A percentile compares a stretch with the other conserved stretches of the same genome.
Evolutionary conservation across 2,329 filamentous ascomycete genomes (phyloP).

Genomic region (Epichloe baconii): DNA sequence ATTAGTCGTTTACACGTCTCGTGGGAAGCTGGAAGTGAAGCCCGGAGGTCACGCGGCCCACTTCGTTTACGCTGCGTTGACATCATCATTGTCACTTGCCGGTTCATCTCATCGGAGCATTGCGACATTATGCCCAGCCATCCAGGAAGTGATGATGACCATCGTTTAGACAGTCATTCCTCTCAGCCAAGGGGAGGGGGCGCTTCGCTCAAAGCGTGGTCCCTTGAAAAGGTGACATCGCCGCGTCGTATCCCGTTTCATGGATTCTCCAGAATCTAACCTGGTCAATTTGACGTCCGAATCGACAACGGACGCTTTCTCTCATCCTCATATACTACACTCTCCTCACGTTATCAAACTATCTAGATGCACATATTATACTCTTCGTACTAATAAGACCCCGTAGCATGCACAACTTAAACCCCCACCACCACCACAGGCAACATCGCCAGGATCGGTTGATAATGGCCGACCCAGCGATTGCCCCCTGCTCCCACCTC

Average conservation of each 20-base stretch:
- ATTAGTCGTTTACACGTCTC: too few species aligned
- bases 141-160: background rate
- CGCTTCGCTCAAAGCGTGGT: background rate
- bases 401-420: background rate
- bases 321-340: background rate
- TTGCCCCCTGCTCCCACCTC: slow-evolving; percentile 1
- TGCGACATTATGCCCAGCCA: too few species aligned
- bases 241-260: background rate
- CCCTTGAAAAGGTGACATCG: background rate
- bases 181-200: background rate
- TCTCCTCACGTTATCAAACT: background rate
- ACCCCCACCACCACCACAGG: background rate
- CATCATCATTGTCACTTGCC: too few species aligned
- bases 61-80: too few species aligned
- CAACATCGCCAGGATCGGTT: background rate
- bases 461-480: background rate
- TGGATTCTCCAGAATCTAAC: background rate
- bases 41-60: too few species aligned
- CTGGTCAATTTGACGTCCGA: background rate
- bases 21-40: too few species aligned
- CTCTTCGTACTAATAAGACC: background rate
- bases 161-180: background rate
- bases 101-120: too few species aligned
- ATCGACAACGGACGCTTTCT: background rate
- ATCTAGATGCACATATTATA: background rate